Base-by-base conservation (phyloP, 2,329 filamentous ascomycete species). In the Aspergillus aculeatus region DNA sequence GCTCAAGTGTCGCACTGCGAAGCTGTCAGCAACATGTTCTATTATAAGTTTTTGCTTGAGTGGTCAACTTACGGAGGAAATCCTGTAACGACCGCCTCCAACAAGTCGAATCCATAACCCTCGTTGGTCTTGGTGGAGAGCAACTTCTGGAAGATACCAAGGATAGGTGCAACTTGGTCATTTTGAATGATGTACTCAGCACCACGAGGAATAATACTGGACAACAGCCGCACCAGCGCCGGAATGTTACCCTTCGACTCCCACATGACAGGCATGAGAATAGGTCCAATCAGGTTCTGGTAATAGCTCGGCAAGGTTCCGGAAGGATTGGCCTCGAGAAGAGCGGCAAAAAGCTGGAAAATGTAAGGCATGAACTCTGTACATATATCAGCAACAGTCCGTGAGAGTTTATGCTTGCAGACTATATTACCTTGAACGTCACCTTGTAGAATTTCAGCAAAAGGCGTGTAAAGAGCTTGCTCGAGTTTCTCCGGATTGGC, bases 121-220 rank as follows among this genome's bases (percentile, higher is more conserved):
- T 99, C 95, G 52, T 93, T 93, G 62, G 89, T 88, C 78, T 95
- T 96, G 66, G 85, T 87, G 3, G 84, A 83, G 47, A 97, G 82
- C 11, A 99, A 84, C 70, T 91, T 93, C 75, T 98, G 94, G 82
- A 98, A 99, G 64, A 99, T 95, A 59, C 92, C 91, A n/a, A 99
- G 83, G 52, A 98, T 87, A 3, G 90, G 87, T 72, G 96, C 91
- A 47, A 97, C 76, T 75, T 97, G 92, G 68, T 93, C 90, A 70
- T 90, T 88, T 24, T 86, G 83, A 19, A 90, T 80, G 67, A 99
- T 92, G 48, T 86, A 83, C 59, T 87, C 81, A 3, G 88, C 84
- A 26, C 89, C 90, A 66, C 90, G 89, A 16, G 91, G 88, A 66
- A 98, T 89, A 67, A 98, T 89, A 16, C 92, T 90, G 11, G 89